Evolutionary conservation across 1,284 basidiomycete genomes (phyloP).

Genomic region (Ustilago nuda): DNA sequence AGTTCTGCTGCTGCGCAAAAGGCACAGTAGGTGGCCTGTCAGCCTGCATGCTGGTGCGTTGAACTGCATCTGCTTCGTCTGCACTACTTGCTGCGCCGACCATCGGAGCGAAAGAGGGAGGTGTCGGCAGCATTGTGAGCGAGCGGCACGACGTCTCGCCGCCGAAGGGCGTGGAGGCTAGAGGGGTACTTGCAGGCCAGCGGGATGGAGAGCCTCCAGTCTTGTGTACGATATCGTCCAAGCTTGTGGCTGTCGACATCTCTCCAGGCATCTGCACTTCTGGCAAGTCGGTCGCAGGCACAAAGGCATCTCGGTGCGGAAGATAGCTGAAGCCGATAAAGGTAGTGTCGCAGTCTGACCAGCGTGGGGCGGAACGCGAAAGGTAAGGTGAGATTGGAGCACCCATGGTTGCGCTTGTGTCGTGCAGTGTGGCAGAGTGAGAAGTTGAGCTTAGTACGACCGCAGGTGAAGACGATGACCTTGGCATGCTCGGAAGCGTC

Average conservation of each 20-base stretch:
- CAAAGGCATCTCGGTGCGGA: slow-evolving; percentile 49
- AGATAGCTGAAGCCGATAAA: slow-evolving; percentile 61
- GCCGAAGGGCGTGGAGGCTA: slow-evolving; percentile 54
- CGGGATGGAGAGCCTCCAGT: slow-evolving; percentile 9
- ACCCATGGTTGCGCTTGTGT: slow-evolving; percentile 9
- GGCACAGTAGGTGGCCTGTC: slow-evolving; percentile 11
- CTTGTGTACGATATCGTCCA: slow-evolving; percentile 22
- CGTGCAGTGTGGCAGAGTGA: slow-evolving; percentile 10
- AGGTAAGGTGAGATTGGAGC: slow-evolving; percentile 20
- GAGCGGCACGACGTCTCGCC: slow-evolving; percentile 22
- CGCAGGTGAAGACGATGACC: slow-evolving; percentile 39
- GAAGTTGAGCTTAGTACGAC: slow-evolving; percentile 27
- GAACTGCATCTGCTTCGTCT: background rate
- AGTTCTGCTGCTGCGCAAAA: slow-evolving; percentile 30
- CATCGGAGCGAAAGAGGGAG: slow-evolving; percentile 39
- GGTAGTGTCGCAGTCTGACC: slow-evolving; percentile 57
- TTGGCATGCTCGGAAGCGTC: slow-evolving; percentile 17
- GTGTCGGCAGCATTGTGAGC: slow-evolving; percentile 36
- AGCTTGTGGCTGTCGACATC: slow-evolving; percentile 43
- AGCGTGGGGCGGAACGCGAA: slow-evolving; percentile 32
- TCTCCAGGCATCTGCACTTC: slow-evolving; percentile 19
- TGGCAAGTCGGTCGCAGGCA: background rate
- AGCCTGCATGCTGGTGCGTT: slow-evolving; percentile 1
- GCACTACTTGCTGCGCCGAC: background rate
- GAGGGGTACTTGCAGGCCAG: slow-evolving; percentile 39